phyloP scores from a whole-genome alignment of 2,329 filamentous ascomycete species.

The Cryphonectria radicalis region DNA sequence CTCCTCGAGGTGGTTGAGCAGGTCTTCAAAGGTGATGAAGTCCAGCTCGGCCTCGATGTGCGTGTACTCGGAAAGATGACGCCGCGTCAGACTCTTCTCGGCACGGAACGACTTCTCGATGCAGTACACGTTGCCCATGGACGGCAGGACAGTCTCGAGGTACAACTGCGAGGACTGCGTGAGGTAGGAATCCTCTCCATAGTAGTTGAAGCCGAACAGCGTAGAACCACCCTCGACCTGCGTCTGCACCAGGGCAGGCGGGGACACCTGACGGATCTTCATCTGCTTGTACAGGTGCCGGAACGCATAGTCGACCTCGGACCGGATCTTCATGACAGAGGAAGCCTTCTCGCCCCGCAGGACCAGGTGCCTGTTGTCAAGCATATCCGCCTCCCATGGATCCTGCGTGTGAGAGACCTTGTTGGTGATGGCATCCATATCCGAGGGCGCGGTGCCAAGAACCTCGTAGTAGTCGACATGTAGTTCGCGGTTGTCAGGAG shows the following conservation, averaged over 20 bases:
- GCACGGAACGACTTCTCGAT: constrained; percentile 99
- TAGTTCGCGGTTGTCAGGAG: constrained; percentile 83
- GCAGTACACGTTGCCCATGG: constrained; percentile 93
- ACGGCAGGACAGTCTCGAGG: constrained; percentile 90
- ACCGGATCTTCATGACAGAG: constrained; percentile 86
- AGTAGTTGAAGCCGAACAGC: constrained; percentile 74
- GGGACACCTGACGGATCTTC: constrained; percentile 80
- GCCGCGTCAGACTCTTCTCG: constrained; percentile 91
- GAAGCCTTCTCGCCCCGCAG: constrained; percentile 83
- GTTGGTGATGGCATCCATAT: constrained; percentile 91
- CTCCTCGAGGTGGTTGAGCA: constrained; percentile 84
- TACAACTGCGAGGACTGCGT: constrained; percentile 98
- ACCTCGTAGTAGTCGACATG: constrained; percentile 89
- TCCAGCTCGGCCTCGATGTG: constrained; percentile 96
- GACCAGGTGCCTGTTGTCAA: constrained; percentile 78
- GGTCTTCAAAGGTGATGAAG: constrained; percentile 90
- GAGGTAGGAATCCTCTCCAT: constrained; percentile 81
- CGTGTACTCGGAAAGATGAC: constrained; percentile 94
- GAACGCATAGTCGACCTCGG: constrained; percentile 81
- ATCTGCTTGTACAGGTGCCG: constrained; percentile 76
- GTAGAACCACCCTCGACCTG: constrained; percentile 93
- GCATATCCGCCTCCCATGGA: constrained; percentile 50
- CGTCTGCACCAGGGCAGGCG: constrained; percentile 91
- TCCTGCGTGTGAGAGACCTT: constrained; percentile 64
- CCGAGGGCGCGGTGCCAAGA: constrained; percentile 78